Percentiles rank a stretch among this genome's conserved stretches.
phyloP scores from a whole-genome alignment of 371 early-diverging fungal species.

The Haplosporangium sp. region DNA sequence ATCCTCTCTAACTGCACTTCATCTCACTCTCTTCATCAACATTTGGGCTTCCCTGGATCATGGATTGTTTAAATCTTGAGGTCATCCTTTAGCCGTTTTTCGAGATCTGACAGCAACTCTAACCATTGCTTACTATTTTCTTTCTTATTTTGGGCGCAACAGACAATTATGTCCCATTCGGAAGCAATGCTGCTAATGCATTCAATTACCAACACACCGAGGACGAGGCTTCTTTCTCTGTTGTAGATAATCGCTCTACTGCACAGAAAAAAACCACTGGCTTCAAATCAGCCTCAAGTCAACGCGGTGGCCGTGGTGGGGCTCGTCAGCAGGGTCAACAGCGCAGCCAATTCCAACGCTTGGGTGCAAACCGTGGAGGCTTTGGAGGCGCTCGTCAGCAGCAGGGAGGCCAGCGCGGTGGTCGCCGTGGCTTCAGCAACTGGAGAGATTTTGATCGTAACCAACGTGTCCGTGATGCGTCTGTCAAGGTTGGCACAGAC shows the following conservation, averaged over 20 bases:
- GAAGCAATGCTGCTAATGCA: slow-evolving; percentile 85
- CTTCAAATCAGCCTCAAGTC: slow-evolving; percentile 64
- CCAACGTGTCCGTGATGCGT: slow-evolving; percentile 87
- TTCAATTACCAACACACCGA: slow-evolving; percentile 93
- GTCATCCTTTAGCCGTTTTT: neutral
- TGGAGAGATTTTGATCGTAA: slow-evolving; percentile 57
- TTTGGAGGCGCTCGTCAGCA: slow-evolving; percentile 55
- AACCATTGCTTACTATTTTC: neutral
- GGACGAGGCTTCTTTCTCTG: slow-evolving; percentile 96
- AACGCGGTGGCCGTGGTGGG: slow-evolving; percentile 62
- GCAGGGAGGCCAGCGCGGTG: slow-evolving; percentile 59
- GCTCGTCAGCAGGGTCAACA: slow-evolving; percentile 63
- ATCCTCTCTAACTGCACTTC: neutral
- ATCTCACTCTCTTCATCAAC: neutral
- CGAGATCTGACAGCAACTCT: neutral
- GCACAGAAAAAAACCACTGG: slow-evolving; percentile 76
- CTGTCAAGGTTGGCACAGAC: slow-evolving; percentile 87
- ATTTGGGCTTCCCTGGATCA: neutral
- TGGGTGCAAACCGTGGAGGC: slow-evolving; percentile 55
- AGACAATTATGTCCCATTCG: slow-evolving; percentile 87
- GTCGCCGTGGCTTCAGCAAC: slow-evolving; percentile 56
- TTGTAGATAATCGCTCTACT: slow-evolving; percentile 90
- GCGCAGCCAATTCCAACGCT: slow-evolving; percentile 54
- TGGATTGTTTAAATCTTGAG: too few species aligned
- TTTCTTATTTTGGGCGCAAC: slow-evolving; percentile 6